Base-by-base conservation (phyloP, 1,284 basidiomycete genomes). In the Fereydounia khargensis region DNA sequence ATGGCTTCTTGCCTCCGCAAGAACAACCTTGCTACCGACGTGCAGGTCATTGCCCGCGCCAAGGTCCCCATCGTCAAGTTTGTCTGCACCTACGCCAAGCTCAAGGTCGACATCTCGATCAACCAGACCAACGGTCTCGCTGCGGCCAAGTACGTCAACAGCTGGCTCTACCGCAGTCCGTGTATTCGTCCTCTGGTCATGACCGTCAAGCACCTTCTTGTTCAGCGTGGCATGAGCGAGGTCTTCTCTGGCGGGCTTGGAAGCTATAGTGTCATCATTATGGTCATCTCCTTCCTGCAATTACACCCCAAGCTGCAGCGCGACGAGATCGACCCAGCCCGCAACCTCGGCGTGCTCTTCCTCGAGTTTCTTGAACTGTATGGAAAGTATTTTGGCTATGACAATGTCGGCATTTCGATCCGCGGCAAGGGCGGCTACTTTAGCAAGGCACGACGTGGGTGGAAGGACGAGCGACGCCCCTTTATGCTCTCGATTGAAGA, bases 321-420 rank as follows among this genome's bases (percentile, higher is more conserved):
- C 41, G 86, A 85, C 1, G 89, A 94, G 76, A 90, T 98, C 32
- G 85, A 92, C 62, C 84, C 91, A 0, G 83, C 84, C 55, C 80
- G 83, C 64, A 98, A 97, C 73, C 81, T 98, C 10, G 94, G 94
- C 2, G 87, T 92, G 5, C 79, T 99, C 31, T 81, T 96, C 22
- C 83, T 97, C 79, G 94, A 99, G 75, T 92, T 97, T 74, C 92
- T 98, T 66, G 92, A 98, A 80, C 81, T 95, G 8, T 97, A 97
- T 73, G 94, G 92, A 11, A 81, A 82, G 47, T 85, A 86, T 73
- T 97, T 96, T 82, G 92, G 94, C 76, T 57, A 76, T 44, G 70
- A 74, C 42, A 57, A 66, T 17, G 55, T 54, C 23, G 92, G 92
- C 5, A 89, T 99, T 62, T 91, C 89, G 2, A 77, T 98, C 16